phyloP scores from a whole-genome alignment of 1,284 basidiomycete species.

The Sporisorium reilianum region DNA sequence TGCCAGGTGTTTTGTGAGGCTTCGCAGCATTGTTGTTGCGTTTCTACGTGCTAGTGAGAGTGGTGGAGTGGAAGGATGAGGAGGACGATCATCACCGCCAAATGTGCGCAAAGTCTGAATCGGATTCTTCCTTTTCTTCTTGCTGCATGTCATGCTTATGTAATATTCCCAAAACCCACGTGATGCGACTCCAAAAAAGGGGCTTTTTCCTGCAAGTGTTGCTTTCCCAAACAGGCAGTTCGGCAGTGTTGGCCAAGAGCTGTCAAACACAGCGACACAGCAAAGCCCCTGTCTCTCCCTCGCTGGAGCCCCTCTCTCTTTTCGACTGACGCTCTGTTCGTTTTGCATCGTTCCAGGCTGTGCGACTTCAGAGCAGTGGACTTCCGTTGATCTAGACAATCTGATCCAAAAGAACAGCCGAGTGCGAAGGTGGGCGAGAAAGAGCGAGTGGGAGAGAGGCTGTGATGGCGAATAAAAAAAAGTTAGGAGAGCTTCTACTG shows the following conservation, averaged over 20 bases:
- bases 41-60: not conserved
- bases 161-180: not conserved
- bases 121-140: constrained; percentile 13
- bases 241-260: not conserved
- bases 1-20: constrained; percentile 10
- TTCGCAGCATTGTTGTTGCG: constrained; percentile 18
- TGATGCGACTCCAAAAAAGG: not conserved
- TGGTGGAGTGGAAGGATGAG: too few relatives aligned
- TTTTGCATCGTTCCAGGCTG: too few relatives aligned
- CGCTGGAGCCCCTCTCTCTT: not conserved
- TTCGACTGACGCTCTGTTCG: not conserved
- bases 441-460: not conserved
- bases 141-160: constrained; percentile 16
- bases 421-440: not conserved
- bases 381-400: too few relatives aligned
- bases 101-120: too few relatives aligned
- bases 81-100: too few relatives aligned
- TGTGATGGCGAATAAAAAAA: not conserved
- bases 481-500: constrained; percentile 20
- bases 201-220: not conserved
- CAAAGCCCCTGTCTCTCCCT: constrained; percentile 12
- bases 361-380: too few relatives aligned
- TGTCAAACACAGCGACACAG: constrained; percentile 23
- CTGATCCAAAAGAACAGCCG: not conserved
- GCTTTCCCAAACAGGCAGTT: constrained; percentile 4